phyloP scores from a whole-genome alignment of 257 asterid genomes.

The Eustoma russellianum region DNA sequence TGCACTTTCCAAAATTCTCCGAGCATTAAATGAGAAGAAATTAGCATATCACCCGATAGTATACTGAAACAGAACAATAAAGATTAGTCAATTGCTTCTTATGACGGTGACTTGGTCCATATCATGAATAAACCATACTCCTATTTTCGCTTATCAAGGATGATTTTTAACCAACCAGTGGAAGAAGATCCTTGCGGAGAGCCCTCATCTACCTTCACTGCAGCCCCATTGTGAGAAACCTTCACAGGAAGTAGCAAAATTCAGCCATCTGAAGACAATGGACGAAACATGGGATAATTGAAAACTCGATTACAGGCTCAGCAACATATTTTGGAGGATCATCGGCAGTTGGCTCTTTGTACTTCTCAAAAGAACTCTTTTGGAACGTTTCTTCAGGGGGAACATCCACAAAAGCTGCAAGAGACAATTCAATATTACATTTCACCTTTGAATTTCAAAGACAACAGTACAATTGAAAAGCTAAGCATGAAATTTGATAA shows the following conservation, averaged over 20 bases:
- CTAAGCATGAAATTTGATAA: too few relatives aligned
- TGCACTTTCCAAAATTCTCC: too few relatives aligned
- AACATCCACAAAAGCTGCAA: slow-evolving; percentile 88
- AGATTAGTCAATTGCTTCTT: too few relatives aligned
- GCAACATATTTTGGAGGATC: slow-evolving; percentile 25
- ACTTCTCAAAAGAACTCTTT: slow-evolving; percentile 65
- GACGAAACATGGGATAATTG: background rate
- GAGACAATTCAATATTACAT: slow-evolving; percentile 5
- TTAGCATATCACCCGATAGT: too few relatives aligned
- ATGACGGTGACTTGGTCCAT: too few relatives aligned
- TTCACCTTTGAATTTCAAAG: slow-evolving; percentile 4
- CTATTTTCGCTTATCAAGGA: background rate
- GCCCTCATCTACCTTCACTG: slow-evolving; percentile 42
- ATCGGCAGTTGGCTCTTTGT: slow-evolving; percentile 42
- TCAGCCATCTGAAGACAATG: slow-evolving; percentile 6
- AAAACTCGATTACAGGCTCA: slow-evolving; percentile 35
- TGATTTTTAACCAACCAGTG: slow-evolving; percentile 16
- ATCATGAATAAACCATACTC: too few relatives aligned
- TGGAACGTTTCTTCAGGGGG: slow-evolving; percentile 83
- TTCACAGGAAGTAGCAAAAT: slow-evolving; percentile 20
- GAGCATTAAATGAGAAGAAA: too few relatives aligned
- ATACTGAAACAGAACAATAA: too few relatives aligned
- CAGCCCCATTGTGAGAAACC: slow-evolving; percentile 73
- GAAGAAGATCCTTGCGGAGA: slow-evolving; percentile 48
- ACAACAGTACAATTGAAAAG: background rate